Percentiles rank a stretch among this genome's conserved stretches.
These are phyloP conservation scores for Tricholoma flavovirens DNA, from an alignment of 768 basidiomycete genomes.

Conservation along the genomic window DNA sequence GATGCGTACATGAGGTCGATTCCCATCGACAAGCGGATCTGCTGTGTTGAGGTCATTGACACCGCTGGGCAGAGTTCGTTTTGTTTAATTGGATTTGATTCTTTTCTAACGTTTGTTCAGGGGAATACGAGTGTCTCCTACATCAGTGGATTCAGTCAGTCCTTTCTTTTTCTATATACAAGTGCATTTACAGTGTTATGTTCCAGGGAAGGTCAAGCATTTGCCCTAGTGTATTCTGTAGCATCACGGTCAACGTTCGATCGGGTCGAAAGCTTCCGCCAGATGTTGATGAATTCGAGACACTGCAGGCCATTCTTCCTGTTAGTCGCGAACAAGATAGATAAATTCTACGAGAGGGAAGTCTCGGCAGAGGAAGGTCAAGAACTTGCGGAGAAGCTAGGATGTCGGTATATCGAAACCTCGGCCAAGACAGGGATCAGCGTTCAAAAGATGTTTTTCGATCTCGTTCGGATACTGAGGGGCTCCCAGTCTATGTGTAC, in stretches of 20 bases:
- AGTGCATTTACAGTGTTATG: background rate
- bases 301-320: background rate
- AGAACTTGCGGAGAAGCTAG: constrained; percentile 1
- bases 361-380: constrained; percentile 1
- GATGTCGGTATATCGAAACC: constrained; percentile 5
- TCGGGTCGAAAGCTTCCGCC: background rate
- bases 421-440: constrained; percentile 4
- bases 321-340: constrained; percentile 5
- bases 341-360: background rate
- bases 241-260: constrained; percentile 4
- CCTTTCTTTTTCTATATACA: background rate
- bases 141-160: constrained; percentile 2
- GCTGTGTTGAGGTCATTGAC: background rate
- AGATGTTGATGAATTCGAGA: background rate
- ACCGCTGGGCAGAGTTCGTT: background rate
- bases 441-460: constrained; percentile 4
- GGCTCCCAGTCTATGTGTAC: background rate
- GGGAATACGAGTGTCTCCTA: background rate
- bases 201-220: constrained; percentile 1
- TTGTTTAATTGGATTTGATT: background rate
- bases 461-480: constrained; percentile 1
- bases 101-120: background rate
- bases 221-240: constrained; percentile 4
- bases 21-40: background rate
- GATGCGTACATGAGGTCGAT: background rate